Evolutionary conservation across 495 filamentous ascomycete genomes (phyloP).

Genomic region (Xanthoparmelia taractica): DNA sequence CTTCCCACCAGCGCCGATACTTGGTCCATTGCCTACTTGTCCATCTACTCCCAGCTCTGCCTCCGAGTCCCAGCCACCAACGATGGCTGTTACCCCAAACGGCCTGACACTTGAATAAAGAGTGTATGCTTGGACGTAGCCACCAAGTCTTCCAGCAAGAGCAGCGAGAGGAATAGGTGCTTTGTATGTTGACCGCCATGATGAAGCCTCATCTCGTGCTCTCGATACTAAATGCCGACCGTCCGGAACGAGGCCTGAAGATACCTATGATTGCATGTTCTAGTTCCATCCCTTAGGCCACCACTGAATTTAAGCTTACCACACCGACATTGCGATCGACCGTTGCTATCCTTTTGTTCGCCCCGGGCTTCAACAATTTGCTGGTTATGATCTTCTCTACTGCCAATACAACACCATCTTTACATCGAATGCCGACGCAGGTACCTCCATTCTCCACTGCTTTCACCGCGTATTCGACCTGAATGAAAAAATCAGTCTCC

Average conservation of each 20-base stretch:
- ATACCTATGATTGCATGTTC: slow-evolving; percentile 52
- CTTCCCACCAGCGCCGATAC: slow-evolving; percentile 72
- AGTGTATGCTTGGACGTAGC: slow-evolving; percentile 94
- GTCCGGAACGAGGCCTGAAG: slow-evolving; percentile 87
- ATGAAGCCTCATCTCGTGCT: slow-evolving; percentile 83
- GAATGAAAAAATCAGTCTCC: slow-evolving; percentile 8
- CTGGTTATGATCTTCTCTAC: slow-evolving; percentile 94
- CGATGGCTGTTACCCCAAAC: slow-evolving; percentile 90
- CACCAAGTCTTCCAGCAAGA: slow-evolving; percentile 82
- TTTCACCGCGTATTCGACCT: slow-evolving; percentile 97
- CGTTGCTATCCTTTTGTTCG: slow-evolving; percentile 93
- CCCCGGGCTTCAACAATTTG: slow-evolving; percentile 85
- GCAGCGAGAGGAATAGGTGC: slow-evolving; percentile 79
- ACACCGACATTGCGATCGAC: slow-evolving; percentile 90
- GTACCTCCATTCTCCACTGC: slow-evolving; percentile 98
- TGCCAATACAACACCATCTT: slow-evolving; percentile 92
- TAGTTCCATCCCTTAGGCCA: slow-evolving; percentile 2
- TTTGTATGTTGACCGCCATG: slow-evolving; percentile 85
- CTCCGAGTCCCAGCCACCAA: slow-evolving; percentile 88
- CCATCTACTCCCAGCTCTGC: slow-evolving; percentile 73
- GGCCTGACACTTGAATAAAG: slow-evolving; percentile 93
- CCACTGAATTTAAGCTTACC: slow-evolving; percentile 40
- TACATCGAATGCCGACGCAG: slow-evolving; percentile 91
- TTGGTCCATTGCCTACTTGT: slow-evolving; percentile 72
- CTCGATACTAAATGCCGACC: slow-evolving; percentile 91